phyloP scores from a whole-genome alignment of 2,329 filamentous ascomycete species.

The Fusarium virguliforme region DNA sequence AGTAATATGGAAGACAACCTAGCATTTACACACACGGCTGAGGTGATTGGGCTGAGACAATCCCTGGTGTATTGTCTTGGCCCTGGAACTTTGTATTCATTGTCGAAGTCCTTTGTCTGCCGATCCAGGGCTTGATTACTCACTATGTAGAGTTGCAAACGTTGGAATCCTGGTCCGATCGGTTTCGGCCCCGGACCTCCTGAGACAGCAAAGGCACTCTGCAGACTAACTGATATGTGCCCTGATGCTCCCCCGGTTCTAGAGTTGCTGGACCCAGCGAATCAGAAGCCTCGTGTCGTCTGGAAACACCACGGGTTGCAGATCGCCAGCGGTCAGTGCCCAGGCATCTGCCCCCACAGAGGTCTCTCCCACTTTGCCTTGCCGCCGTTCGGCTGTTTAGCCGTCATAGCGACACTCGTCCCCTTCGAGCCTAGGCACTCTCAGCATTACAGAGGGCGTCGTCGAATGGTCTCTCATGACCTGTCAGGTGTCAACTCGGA shows the following conservation, averaged over 20 bases:
- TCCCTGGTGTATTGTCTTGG: conserved; percentile 1
- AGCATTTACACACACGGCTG: conserved; percentile 3
- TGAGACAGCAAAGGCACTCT: background rate
- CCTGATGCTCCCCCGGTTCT: background rate
- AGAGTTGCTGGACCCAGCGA: conserved; percentile 1
- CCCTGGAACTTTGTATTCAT: background rate
- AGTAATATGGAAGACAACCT: conserved; percentile 5
- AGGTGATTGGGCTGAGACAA: conserved; percentile 5
- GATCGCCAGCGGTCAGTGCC: conserved; percentile 16
- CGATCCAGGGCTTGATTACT: background rate
- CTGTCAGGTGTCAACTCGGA: conserved; percentile 21
- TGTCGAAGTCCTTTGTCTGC: background rate
- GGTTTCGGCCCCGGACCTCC: background rate
- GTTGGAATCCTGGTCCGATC: background rate
- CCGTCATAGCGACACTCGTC: conserved; percentile 1
- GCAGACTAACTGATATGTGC: conserved; percentile 5
- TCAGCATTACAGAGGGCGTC: conserved; percentile 5
- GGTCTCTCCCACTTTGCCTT: background rate
- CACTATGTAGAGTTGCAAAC: background rate
- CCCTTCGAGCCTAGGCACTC: background rate
- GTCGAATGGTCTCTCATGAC: conserved; percentile 12
- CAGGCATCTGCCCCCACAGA: conserved; percentile 8
- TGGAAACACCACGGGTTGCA: conserved; percentile 14
- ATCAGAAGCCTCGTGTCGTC: conserved; percentile 1
- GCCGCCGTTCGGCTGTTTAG: background rate